Percentiles rank a stretch among this genome's conserved stretches.
These are phyloP conservation scores for Alternaria angustiovoidea DNA, from an alignment of 2,329 filamentous ascomycete genomes.

Conservation along the genomic window DNA sequence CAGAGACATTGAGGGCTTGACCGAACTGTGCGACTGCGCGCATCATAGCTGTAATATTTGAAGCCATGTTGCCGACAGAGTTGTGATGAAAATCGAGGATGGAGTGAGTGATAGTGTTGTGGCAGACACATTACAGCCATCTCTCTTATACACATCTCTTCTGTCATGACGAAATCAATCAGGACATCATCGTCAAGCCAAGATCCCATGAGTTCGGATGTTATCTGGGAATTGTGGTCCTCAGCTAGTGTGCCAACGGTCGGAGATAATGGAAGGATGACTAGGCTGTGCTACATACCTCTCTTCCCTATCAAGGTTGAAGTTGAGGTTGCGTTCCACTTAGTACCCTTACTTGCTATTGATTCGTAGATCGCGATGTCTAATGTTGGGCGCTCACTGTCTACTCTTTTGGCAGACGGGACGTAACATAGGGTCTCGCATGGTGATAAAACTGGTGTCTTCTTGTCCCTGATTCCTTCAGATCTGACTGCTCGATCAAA, in stretches of 20 bases:
- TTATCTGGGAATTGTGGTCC: neutral
- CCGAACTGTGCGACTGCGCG: neutral
- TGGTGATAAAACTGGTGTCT: neutral
- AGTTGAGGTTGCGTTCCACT: neutral
- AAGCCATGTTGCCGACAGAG: neutral
- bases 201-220: neutral
- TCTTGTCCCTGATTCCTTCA: neutral
- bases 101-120: neutral
- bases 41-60: neutral
- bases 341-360: neutral
- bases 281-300: neutral
- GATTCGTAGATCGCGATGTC: too few relatives aligned
- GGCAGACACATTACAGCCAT: neutral
- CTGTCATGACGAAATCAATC: neutral
- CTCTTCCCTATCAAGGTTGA: neutral
- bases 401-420: too few relatives aligned
- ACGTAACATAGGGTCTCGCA: neutral
- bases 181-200: neutral
- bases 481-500: neutral
- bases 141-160: neutral
- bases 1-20: neutral
- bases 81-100: neutral
- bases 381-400: too few relatives aligned
- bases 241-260: neutral
- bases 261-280: neutral